Evolutionary conservation across 1,139 yeast genomes (phyloP), one percentile per base, ranked within the genome.

Genomic region (Nadsonia starkeyi-henricii): DNA sequence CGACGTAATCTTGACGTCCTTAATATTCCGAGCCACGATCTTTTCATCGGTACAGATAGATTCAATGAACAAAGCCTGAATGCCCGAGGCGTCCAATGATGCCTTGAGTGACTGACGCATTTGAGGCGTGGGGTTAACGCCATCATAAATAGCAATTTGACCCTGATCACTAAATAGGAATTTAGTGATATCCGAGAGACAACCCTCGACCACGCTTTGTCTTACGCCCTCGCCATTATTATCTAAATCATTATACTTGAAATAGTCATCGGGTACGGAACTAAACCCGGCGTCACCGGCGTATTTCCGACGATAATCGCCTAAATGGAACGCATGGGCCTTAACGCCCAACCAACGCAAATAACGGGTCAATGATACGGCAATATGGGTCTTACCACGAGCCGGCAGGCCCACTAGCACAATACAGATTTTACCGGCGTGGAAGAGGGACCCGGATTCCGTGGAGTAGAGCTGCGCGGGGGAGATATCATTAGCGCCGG

Each of bases 121-220:
- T 49, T 74, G 73, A 18, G 82, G 78, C 45, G 82, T 69, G 1
- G 94, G 94, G 64, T 93, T 91, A 51, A 91, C 85, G 0, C 97
- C 98, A 65, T 91, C 99, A 63, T 86, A 91, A 41, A 93, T 85
- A 17, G 95, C 98, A 26, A 93, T 85, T 66, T 91, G 98, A 13
- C 96, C 96, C 59, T 74, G 75, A 54, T 81, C 85, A 39, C 77
- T 74, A 52, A 75, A 74, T 62, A 85, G 86, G 62, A 86, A 91
- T 42, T 70, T 69, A 50, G 75, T 63, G 62, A 91, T 78, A 61
- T 86, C 97, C 48, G 67, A 68, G 47, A 83, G 66, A 60, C 95
- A 85, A 45, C 77, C 75, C 47, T 75, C 71, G 37, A 81, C 73
- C 41, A 89, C 76, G 52, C 72, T 68, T 44, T 71, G 71, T 47